Percentiles rank a stretch among this genome's conserved stretches.
These are phyloP conservation scores for Vigna nakashimae DNA, from an alignment of 306 rosid genomes.

Conservation along the genomic window DNA sequence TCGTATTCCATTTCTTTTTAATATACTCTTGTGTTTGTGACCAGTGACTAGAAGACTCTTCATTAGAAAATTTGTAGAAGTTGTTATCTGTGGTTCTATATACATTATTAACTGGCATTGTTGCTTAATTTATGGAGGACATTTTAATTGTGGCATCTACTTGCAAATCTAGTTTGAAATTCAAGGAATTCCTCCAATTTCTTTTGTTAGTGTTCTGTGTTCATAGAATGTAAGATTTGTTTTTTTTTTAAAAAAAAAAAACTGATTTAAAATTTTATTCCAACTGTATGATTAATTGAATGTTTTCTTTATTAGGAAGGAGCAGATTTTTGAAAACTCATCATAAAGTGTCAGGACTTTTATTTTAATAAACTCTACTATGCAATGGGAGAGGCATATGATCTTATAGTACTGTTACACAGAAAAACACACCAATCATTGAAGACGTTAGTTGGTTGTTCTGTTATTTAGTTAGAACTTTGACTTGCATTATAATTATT, in stretches of 20 bases:
- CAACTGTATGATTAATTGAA: background rate
- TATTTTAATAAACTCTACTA: background rate
- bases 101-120: background rate
- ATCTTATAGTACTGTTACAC: background rate
- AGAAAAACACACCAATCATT: background rate
- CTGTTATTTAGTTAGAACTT: slow-evolving; percentile 10
- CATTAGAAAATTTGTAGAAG: background rate
- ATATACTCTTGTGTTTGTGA: slow-evolving; percentile 8
- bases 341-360: background rate
- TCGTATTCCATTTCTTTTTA: slow-evolving; percentile 29
- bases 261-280: background rate
- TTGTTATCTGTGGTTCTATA: background rate
- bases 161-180: background rate
- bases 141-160: background rate
- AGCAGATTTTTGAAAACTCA: background rate
- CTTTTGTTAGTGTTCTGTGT: background rate
- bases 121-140: background rate
- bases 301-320: background rate
- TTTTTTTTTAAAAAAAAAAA: background rate
- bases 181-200: background rate
- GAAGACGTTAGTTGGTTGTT: background rate
- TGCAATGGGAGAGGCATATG: background rate
- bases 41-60: slow-evolving; percentile 10
- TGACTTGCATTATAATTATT: background rate
- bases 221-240: background rate